phyloP scores from a whole-genome alignment of 1,284 basidiomycete genomes.

The Vanrija sp. region DNA sequence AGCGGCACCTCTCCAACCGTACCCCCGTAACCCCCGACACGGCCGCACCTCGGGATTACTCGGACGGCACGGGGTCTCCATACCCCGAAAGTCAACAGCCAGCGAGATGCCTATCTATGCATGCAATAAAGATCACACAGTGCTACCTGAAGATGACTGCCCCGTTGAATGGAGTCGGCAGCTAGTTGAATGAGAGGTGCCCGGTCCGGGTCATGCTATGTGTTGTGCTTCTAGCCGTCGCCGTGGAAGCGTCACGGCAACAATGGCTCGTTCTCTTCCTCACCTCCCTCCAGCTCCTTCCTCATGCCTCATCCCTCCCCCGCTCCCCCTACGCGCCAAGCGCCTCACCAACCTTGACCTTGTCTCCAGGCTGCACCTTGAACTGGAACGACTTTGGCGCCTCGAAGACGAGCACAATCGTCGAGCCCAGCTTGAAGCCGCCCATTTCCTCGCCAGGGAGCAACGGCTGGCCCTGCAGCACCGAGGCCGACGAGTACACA shows the following conservation, averaged over 20 bases:
- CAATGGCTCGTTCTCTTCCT: background rate
- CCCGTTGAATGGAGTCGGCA: no score
- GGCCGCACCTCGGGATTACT: no score
- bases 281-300: background rate
- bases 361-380: slow-evolving; percentile 71
- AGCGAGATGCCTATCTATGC: no score
- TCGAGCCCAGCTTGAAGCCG: slow-evolving; percentile 91
- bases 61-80: no score
- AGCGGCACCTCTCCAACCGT: no score
- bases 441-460: slow-evolving; percentile 91
- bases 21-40: no score
- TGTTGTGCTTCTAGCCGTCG: background rate
- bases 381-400: slow-evolving; percentile 84
- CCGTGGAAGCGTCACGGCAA: background rate
- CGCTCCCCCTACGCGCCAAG: slow-evolving; percentile 40
- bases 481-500: slow-evolving; percentile 74
- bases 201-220: no score
- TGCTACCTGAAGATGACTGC: no score
- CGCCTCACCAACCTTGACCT: slow-evolving; percentile 80
- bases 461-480: slow-evolving; percentile 86
- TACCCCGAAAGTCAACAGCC: no score
- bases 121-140: no score
- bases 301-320: slow-evolving; percentile 8
- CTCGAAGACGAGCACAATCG: slow-evolving; percentile 95
- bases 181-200: no score